Percentiles rank a stretch among this genome's conserved stretches.
These are phyloP conservation scores for Chaetomiaceae sp. DNA, from an alignment of 2,329 filamentous ascomycete genomes.

Conservation along the genomic window DNA sequence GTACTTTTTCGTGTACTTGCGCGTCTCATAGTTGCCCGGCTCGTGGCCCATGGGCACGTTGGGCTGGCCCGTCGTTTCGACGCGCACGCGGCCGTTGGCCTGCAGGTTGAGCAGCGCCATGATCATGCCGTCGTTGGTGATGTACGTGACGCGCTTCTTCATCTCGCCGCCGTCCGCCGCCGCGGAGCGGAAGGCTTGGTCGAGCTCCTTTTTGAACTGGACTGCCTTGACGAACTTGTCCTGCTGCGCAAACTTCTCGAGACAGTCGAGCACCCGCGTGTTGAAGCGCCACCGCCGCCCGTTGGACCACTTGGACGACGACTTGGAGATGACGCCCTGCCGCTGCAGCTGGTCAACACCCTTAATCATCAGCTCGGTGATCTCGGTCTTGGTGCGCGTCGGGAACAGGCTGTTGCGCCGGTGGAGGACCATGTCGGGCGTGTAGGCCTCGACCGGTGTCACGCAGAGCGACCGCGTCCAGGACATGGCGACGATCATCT, in stretches of 20 bases:
- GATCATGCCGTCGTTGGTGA: conserved; percentile 59
- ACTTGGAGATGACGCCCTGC: conserved; percentile 54
- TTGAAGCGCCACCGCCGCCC: conserved; percentile 62
- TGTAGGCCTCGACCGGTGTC: conserved; percentile 48
- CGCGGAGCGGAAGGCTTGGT: conserved; percentile 51
- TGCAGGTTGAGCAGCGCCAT: conserved; percentile 65
- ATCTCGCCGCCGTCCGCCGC: conserved; percentile 29
- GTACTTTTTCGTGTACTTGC: conserved; percentile 61
- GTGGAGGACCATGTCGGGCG: conserved; percentile 43
- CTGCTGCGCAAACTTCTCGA: conserved; percentile 53
- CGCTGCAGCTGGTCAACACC: conserved; percentile 47
- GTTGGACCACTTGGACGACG: conserved; percentile 53
- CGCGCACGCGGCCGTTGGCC: conserved; percentile 50
- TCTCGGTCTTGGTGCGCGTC: conserved; percentile 32
- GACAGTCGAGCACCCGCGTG: conserved; percentile 51
- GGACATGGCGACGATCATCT: conserved; percentile 47
- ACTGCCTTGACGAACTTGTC: conserved; percentile 55
- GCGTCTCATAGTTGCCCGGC: conserved; percentile 66
- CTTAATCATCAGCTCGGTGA: conserved; percentile 43
- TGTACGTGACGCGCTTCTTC: conserved; percentile 45
- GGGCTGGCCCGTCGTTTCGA: conserved; percentile 53
- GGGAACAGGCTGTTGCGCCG: conserved; percentile 48
- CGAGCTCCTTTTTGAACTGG: conserved; percentile 56
- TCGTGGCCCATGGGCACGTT: conserved; percentile 66
- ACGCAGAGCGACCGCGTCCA: conserved; percentile 58